Evolutionary conservation across 2,329 filamentous ascomycete species (phyloP), one percentile per base, ranked within the genome.

Genomic region (Apiospora marii): DNA sequence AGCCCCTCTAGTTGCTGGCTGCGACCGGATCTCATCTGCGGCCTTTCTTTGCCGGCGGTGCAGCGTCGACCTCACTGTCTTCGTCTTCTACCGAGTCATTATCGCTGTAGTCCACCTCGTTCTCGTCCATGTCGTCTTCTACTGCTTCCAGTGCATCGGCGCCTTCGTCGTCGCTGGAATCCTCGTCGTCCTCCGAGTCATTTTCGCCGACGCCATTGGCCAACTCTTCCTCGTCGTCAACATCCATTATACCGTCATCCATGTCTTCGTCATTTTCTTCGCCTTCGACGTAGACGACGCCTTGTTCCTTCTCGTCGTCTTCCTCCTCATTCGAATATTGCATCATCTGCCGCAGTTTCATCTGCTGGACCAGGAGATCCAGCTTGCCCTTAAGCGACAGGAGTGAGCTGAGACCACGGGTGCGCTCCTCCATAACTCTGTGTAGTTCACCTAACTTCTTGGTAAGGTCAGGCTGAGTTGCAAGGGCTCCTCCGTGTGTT

Each of bases 311-410:
- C 10, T 93, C 88, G 4, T 90, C 84, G 3, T 85, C 85, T 12
- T 84, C 87, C 14, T 87, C 87, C n/a, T 87, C 85, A 10, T 88
- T 87, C 67, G 85, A 81, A 74, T 83, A 87, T 78, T 92, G 90
- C 83, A 95, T 90, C 74, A 88, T 90, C 72, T 90, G 91, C 69
- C 96, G 88, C 77, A 98, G 85, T 78, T 94, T 91, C 82, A 98
- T 92, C 84, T 99, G 96, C 8, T 94, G 92, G 78, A 96, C 93
- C 68, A 98, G 88, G 90, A 99, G 94, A 80, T 98, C 96, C 44
- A 99, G 88, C 83, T 98, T 98, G 34, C 96, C 96, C 85, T 98
- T 98, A 73, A 99, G 88, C 27, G 95, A 90, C 48, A 99, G 86
- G 67, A 99, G 86, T 75, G 93, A 94, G 74, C 93, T 91, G 34